phyloP scores from a whole-genome alignment of 1,139 yeast species.

The Insectozyma bohioensis region DNA sequence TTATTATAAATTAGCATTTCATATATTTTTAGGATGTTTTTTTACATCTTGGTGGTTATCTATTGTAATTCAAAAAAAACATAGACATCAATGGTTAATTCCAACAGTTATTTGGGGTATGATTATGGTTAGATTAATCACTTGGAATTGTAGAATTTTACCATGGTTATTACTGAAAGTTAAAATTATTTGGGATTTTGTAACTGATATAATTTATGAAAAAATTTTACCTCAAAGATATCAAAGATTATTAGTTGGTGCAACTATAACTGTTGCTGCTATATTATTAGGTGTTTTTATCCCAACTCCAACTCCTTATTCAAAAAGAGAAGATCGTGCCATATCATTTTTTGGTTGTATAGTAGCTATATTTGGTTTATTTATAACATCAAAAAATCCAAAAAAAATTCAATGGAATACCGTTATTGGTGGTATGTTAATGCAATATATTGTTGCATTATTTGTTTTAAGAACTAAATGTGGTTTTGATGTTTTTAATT shows the following conservation, averaged over 20 bases:
- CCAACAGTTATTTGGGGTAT: slow-evolving; percentile 59
- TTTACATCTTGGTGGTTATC: slow-evolving; percentile 72
- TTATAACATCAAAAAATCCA: slow-evolving; percentile 48
- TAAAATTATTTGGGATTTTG: slow-evolving; percentile 41
- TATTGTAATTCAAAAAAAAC: slow-evolving; percentile 52
- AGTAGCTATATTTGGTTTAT: slow-evolving; percentile 49
- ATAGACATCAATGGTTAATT: slow-evolving; percentile 60
- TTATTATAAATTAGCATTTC: slow-evolving; percentile 23
- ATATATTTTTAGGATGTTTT: slow-evolving; percentile 40
- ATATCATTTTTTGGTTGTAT: slow-evolving; percentile 58
- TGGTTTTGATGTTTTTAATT: slow-evolving; percentile 65
- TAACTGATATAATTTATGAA: slow-evolving; percentile 38
- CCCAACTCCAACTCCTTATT: slow-evolving; percentile 50
- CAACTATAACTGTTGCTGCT: slow-evolving; percentile 44
- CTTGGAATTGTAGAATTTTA: slow-evolving; percentile 51
- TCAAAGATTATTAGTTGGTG: slow-evolving; percentile 48
- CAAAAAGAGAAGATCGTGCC: slow-evolving; percentile 54
- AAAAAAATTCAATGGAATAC: slow-evolving; percentile 57
- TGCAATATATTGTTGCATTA: slow-evolving; percentile 61
- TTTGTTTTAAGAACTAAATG: slow-evolving; percentile 61
- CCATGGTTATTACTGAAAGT: slow-evolving; percentile 26
- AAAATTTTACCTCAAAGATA: slow-evolving; percentile 33
- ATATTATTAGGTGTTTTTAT: slow-evolving; percentile 57
- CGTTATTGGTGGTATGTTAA: slow-evolving; percentile 60
- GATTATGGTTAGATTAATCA: slow-evolving; percentile 54